phyloP scores from a whole-genome alignment of 345 rosid species.

The Melastoma malabathricum region DNA sequence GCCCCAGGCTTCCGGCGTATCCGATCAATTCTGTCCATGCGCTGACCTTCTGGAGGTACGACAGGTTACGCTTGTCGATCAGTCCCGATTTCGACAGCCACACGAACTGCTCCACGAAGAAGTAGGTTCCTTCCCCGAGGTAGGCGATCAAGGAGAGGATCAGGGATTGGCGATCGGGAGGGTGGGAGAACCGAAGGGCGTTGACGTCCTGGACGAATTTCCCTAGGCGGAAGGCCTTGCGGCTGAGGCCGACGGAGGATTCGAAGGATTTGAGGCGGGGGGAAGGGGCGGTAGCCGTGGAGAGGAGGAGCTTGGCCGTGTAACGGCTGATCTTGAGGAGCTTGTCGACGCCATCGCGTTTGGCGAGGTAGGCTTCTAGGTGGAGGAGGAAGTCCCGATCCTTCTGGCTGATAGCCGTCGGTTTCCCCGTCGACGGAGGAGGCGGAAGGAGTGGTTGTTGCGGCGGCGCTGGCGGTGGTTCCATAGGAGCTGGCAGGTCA shows the following conservation, averaged over 20 bases:
- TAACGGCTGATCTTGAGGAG: constrained; percentile 80
- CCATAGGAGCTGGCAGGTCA: too few relatives aligned
- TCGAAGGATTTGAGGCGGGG: constrained; percentile 62
- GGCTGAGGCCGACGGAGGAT: constrained; percentile 88
- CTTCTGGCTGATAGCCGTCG: too few relatives aligned
- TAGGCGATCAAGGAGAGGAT: constrained; percentile 41
- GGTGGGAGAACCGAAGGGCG: constrained; percentile 39
- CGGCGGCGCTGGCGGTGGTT: too few relatives aligned
- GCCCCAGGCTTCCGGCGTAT: constrained; percentile 50
- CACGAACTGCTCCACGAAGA: constrained; percentile 69
- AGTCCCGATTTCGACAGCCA: constrained; percentile 85
- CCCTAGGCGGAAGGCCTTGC: constrained; percentile 89
- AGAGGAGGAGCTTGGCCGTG: constrained; percentile 68
- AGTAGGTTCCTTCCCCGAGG: constrained; percentile 80
- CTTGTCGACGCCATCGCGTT: constrained; percentile 86
- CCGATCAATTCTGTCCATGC: constrained; percentile 80
- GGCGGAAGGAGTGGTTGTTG: too few relatives aligned
- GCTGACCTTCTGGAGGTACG: constrained; percentile 42
- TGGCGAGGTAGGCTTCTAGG: constrained; percentile 65
- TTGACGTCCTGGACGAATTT: constrained; percentile 84
- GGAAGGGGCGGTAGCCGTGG: constrained; percentile 30
- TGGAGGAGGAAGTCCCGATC: constrained; percentile 39
- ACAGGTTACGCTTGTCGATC: constrained; percentile 41
- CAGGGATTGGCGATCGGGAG: constrained; percentile 30
- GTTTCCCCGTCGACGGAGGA: too few relatives aligned